Percentiles rank a stretch among this genome's conserved stretches.
phyloP scores from a whole-genome alignment of 306 rosid genomes.

The Lathyrus oleraceus region DNA sequence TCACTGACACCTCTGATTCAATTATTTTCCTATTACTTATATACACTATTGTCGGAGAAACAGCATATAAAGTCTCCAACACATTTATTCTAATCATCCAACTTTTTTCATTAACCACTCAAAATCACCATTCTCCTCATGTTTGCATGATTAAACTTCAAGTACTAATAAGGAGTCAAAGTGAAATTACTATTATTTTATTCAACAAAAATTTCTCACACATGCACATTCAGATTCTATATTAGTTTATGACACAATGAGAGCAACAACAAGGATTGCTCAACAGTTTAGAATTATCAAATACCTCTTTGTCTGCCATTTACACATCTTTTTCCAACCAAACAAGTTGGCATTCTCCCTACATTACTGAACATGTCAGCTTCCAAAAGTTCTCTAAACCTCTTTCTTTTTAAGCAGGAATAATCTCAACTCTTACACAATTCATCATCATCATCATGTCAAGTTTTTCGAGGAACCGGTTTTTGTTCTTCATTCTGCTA shows the following conservation, averaged over 20 bases:
- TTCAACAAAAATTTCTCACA: constrained; percentile 34
- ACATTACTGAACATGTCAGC: constrained; percentile 77
- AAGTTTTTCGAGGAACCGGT: constrained; percentile 54
- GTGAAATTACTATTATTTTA: constrained; percentile 29
- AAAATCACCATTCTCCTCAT: constrained; percentile 47
- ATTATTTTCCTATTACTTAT: constrained; percentile 43
- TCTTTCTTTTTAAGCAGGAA: constrained; percentile 33
- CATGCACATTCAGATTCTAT: constrained; percentile 41
- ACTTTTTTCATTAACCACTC: constrained; percentile 35
- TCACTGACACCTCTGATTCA: constrained; percentile 40
- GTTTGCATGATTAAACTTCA: constrained; percentile 56
- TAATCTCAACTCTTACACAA: not conserved
- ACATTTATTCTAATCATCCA: constrained; percentile 21
- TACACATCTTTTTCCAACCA: constrained; percentile 60
- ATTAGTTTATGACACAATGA: constrained; percentile 43
- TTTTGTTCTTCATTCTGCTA: constrained; percentile 56
- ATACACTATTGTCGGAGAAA: constrained; percentile 60
- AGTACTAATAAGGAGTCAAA: constrained; percentile 25
- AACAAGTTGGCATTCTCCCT: constrained; percentile 69
- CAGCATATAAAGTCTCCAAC: constrained; percentile 53
- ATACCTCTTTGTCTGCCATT: constrained; percentile 79
- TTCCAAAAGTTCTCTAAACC: constrained; percentile 42
- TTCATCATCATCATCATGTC: constrained; percentile 43
- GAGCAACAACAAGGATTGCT: constrained; percentile 54
- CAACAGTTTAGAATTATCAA: constrained; percentile 47